These are phyloP conservation scores for Fragaria nilgerrensis DNA, from an alignment of 306 rosid genomes.

Conservation along the genomic window DNA sequence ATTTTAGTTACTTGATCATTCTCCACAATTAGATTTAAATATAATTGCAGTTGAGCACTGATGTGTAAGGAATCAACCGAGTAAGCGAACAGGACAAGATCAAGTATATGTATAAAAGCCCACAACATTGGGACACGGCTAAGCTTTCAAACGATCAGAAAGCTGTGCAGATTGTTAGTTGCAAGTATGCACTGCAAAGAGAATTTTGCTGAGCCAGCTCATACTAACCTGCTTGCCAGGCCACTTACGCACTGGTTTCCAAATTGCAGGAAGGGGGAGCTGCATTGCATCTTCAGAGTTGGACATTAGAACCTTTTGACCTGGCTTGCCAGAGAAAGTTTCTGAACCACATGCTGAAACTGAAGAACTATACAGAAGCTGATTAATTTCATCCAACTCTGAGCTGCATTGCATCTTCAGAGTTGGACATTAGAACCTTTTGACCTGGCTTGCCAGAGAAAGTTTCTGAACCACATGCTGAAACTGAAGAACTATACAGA, in stretches of 20 bases:
- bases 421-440: slow-evolving; percentile 48
- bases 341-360: too few species aligned
- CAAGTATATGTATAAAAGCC: neutral
- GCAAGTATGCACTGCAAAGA: slow-evolving; percentile 4
- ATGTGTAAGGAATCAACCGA: too few species aligned
- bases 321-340: too few species aligned
- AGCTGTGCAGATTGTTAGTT: neutral
- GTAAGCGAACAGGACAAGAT: neutral
- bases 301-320: too few species aligned
- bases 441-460: slow-evolving; percentile 47
- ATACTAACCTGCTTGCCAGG: slow-evolving; percentile 86
- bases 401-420: slow-evolving; percentile 56
- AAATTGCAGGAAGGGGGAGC: slow-evolving; percentile 83
- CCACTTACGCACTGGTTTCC: slow-evolving; percentile 91
- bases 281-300: too few species aligned
- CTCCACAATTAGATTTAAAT: neutral
- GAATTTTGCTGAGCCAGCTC: neutral
- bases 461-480: slow-evolving; percentile 38
- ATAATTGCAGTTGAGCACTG: neutral
- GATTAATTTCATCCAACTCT: too few species aligned
- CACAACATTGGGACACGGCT: neutral
- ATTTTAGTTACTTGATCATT: too few species aligned
- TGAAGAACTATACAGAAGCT: too few species aligned
- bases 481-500: slow-evolving; percentile 80
- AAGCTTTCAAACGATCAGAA: slow-evolving; percentile 5